These are phyloP conservation scores for Apiospora saccharicola DNA, from an alignment of 2,329 filamentous ascomycete genomes.

Conservation along the genomic window DNA sequence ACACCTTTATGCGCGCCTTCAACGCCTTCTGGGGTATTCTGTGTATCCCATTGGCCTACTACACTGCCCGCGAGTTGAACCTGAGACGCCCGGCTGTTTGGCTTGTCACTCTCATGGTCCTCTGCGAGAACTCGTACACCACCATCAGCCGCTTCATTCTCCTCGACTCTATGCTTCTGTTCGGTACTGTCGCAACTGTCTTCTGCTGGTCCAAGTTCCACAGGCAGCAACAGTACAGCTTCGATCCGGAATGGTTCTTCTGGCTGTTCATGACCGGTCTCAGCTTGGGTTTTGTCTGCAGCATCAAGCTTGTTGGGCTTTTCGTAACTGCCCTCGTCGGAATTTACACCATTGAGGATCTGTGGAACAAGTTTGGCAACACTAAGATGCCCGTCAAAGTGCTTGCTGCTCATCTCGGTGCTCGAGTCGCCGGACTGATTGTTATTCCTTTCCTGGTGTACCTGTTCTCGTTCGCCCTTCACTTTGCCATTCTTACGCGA, in stretches of 20 bases:
- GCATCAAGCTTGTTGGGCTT: constrained; percentile 97
- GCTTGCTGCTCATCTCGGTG: constrained; percentile 79
- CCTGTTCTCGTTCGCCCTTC: constrained; percentile 92
- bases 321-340: constrained; percentile 96
- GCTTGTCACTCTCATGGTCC: constrained; percentile 94
- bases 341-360: constrained; percentile 92
- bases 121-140: constrained; percentile 99
- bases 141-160: constrained; percentile 99
- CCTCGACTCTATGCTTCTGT: constrained; percentile 97
- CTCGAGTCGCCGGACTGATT: constrained; percentile 87
- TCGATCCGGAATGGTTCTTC: constrained; percentile 89
- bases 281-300: constrained; percentile 97
- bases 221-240: constrained; percentile 82
- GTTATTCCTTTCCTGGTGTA: constrained; percentile 90
- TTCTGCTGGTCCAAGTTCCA: constrained; percentile 99
- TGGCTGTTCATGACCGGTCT: constrained; percentile 95
- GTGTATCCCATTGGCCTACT: constrained; percentile 94
- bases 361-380: constrained; percentile 98
- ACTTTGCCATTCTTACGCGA: constrained; percentile 93
- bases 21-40: constrained; percentile 94
- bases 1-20: constrained; percentile 98
- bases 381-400: constrained; percentile 76
- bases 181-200: constrained; percentile 97
- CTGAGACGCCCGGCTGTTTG: constrained; percentile 88
- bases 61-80: constrained; percentile 88